A percentile compares a stretch with the other conserved stretches of the same genome.
Conservation (phyloP, 768 basidiomycete species). For the Podaxis rugospora region DNA sequence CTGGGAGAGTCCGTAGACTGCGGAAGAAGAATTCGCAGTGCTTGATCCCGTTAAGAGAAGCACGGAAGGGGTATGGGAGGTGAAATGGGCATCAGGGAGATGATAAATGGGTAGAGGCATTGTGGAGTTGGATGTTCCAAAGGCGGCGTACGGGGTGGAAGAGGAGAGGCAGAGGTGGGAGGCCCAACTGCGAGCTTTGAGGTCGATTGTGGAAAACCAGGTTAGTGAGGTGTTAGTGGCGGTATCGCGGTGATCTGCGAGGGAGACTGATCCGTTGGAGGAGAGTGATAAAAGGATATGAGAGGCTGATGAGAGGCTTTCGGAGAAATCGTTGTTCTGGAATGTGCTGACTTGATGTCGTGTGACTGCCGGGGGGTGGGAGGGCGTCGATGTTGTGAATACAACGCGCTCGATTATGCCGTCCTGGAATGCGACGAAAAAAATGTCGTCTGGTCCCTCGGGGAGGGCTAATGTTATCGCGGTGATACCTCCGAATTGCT, state of each 20-base stretch:
- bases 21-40: slow-evolving; percentile 29
- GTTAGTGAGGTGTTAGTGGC: not conserved
- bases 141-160: slow-evolving; percentile 57
- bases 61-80: slow-evolving; percentile 45
- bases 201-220: slow-evolving; percentile 28
- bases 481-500: slow-evolving; percentile 46
- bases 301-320: slow-evolving; percentile 48
- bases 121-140: slow-evolving; percentile 54
- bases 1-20: slow-evolving; percentile 69
- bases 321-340: slow-evolving; percentile 46
- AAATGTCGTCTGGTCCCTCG: slow-evolving; percentile 34
- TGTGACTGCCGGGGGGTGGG: not conserved
- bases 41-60: slow-evolving; percentile 32
- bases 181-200: slow-evolving; percentile 58
- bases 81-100: slow-evolving; percentile 36
- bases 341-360: slow-evolving; percentile 12
- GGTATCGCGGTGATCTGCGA: slow-evolving; percentile 9
- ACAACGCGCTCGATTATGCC: slow-evolving; percentile 42
- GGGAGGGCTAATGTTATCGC: slow-evolving; percentile 46
- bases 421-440: slow-evolving; percentile 57
- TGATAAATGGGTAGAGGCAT: slow-evolving; percentile 56
- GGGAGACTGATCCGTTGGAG: slow-evolving; percentile 41
- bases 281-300: slow-evolving; percentile 53
- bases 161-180: slow-evolving; percentile 50
- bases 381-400: slow-evolving; percentile 12